Evolutionary conservation across 164 flowering plant species (phyloP), one percentile per base, ranked within the genome.

Genomic region (Umbilicus rupestris): DNA sequence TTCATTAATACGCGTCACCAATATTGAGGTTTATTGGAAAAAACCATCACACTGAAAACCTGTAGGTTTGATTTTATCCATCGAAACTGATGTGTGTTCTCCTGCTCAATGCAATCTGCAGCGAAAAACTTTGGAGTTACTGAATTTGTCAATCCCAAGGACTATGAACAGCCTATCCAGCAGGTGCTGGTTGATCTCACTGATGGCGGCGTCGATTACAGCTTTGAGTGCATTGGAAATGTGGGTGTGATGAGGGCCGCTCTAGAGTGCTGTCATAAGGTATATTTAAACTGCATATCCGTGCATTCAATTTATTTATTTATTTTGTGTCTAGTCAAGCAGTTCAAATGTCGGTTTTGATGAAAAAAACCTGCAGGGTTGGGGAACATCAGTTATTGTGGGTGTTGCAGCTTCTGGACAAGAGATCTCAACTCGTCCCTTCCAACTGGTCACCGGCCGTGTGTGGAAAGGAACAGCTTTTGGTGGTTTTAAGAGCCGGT

Each of bases 401-500:
- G 99, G 99, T 41, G 97, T 95, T 63, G 99, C 99, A 1, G 97
- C 94, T 59, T 87, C 97, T 26, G 97, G 97, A 37, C 92, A 92
- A 74, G 99, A 92, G 77, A 92, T 95, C 65, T 84, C 86, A 16
- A 95, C 99, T 42, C 90, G 97, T 11, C 99, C 97, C n/a, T 95
- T 95, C 71, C 97, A 91, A 75, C 76, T 95, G 77, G 99, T 95
- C 68, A 95, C 99, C 39, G 99, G 99, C 22, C 97, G 96, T 75
- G 97, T 87, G 39, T 95, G 99, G 99, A 95, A 95, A 73, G 97
- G 97, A 78, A 95, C 99, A 33, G 97, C 97, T 62, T 95, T 92
- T 73, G 99, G 97, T 68, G 99, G 97, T 50, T 95, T 95, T 77
- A 92, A 95, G 85, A 95, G 97, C 79, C 97, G 99, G 39, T 83